Evolutionary conservation across 768 basidiomycete genomes (phyloP).

Genomic region (Chalciporus chontae): DNA sequence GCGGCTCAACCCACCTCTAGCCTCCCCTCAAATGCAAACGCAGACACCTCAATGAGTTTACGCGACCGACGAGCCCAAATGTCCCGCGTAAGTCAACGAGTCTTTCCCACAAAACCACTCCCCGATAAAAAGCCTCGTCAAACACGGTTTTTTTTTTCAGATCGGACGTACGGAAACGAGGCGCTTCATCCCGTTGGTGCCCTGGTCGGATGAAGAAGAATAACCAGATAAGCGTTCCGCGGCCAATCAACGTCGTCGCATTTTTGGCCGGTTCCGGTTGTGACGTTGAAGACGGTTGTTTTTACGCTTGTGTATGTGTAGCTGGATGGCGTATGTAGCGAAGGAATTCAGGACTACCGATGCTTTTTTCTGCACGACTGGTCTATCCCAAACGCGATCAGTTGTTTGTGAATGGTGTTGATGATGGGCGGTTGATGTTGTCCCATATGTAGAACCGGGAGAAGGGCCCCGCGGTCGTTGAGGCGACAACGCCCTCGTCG

Average conservation of each 20-base stretch:
- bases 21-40: not conserved
- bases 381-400: too few relatives aligned
- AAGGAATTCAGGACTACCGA: not conserved
- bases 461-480: not conserved
- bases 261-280: conserved; percentile 3
- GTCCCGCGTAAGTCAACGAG: conserved; percentile 17
- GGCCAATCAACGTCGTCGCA: conserved; percentile 15
- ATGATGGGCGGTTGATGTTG: not conserved
- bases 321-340: not conserved
- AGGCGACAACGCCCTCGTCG: not conserved
- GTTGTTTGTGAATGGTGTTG: too few relatives aligned
- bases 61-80: conserved; percentile 32
- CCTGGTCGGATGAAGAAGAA: conserved; percentile 32
- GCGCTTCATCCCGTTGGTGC: conserved; percentile 27
- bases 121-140: not conserved
- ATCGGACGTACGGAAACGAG: conserved; percentile 24
- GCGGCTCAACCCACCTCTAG: not conserved
- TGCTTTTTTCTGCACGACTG: not conserved
- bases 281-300: conserved; percentile 11
- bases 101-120: not conserved
- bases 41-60: conserved; percentile 25
- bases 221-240: conserved; percentile 14
- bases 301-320: not conserved
- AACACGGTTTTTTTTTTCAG: conserved; percentile 16
- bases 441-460: not conserved